Base-by-base conservation (phyloP, 176 grass and related monocot genomes). In the Alopecurus myosuroides region DNA sequence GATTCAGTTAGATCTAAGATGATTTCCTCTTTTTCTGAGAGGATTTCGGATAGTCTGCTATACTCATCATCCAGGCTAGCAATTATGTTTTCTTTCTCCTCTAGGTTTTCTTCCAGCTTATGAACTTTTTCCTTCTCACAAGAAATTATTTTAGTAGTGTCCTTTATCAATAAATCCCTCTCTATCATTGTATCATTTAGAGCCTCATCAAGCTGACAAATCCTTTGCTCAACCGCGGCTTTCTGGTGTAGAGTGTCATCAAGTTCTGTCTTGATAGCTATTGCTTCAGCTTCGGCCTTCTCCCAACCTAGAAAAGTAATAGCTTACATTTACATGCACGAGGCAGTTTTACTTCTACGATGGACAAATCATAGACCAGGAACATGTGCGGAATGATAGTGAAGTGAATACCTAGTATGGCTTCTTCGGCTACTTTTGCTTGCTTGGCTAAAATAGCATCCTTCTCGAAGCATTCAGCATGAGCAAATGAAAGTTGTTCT, bases 341-440 rank as follows among this genome's bases (percentile, higher is more conserved):
- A 34, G 41, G 26, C 1, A 57, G 73, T 55, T 70, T 78, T 70
- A 42, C 51, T 85, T 77, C 20, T 81, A 77, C 39, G 19, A 77
- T 69, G 70, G 45, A 74, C 44, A 49, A 19, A 34, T 7, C n/a
- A 62, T 49, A 81, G 71, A 51, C 18, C 70, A 40, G 1, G 49
- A 70, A 85, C 22, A 70, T 49, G 28, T 58, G 61, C 0, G 6
- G 3, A 12, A 73, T 77, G 31, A 57, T 23, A 81, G 18, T 36
- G 42, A 72, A 77, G 22, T 69, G 45, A 83, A 28, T 46, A 95
- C 97, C 97, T 89, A 92, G 33, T 90, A 94, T 98, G 79, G 97
- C 97, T 87, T 98, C 93, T 86, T 98, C 97, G 41, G 97, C 93
- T 46, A 98, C 93, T 88, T 95, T 95, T 79, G 88, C 78, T 81